phyloP scores from a whole-genome alignment of 2,329 filamentous ascomycete species.

The Cladophialophora exuberans region DNA sequence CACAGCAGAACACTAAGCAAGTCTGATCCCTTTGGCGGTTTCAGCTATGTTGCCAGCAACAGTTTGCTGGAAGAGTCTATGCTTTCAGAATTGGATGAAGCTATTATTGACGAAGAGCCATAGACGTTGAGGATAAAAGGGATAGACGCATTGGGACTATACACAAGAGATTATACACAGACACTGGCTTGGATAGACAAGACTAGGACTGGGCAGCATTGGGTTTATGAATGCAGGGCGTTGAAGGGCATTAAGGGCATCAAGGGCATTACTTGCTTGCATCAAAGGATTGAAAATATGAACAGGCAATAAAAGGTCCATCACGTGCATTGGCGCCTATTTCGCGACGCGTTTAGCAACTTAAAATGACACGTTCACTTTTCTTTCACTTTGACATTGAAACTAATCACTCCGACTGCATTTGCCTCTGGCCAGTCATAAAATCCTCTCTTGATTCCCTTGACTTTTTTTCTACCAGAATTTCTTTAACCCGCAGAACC shows the following conservation, averaged over 20 bases:
- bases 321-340: neutral
- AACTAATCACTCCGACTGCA: neutral
- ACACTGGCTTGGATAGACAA: slow-evolving; percentile 5
- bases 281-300: too few relatives aligned
- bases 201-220: too few relatives aligned
- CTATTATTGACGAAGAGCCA: slow-evolving; percentile 26
- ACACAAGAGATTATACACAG: neutral
- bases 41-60: slow-evolving; percentile 53
- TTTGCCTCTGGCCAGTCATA: too few relatives aligned
- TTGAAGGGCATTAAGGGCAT: too few relatives aligned
- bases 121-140: neutral
- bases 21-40: slow-evolving; percentile 51
- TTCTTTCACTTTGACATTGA: neutral
- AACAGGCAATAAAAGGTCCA: too few relatives aligned
- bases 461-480: too few relatives aligned
- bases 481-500: too few relatives aligned
- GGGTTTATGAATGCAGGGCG: too few relatives aligned
- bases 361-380: neutral
- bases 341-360: neutral
- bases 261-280: too few relatives aligned
- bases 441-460: too few relatives aligned
- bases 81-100: slow-evolving; percentile 31
- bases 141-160: neutral
- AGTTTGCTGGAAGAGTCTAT: slow-evolving; percentile 46
- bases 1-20: slow-evolving; percentile 35